phyloP scores from a whole-genome alignment of 768 basidiomycete genomes.

The Tephrocybe sp. region DNA sequence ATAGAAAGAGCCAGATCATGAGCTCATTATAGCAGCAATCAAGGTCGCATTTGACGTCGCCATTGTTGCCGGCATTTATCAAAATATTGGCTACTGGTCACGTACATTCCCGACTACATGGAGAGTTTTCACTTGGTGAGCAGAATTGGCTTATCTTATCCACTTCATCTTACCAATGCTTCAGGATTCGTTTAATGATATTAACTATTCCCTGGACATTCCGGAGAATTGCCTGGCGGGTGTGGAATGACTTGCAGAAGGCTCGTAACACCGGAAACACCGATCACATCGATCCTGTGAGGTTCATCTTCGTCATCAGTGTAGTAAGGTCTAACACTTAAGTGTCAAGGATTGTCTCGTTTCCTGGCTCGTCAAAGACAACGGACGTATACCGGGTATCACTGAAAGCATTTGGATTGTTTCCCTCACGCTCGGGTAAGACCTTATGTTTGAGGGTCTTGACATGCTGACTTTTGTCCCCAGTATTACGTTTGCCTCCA shows the following conservation, averaged over 20 bases:
- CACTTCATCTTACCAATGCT: background rate
- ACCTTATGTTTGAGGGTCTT: background rate
- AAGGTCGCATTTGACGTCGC: conserved; percentile 6
- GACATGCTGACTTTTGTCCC: background rate
- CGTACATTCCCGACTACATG: conserved; percentile 8
- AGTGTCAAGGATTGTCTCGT: conserved; percentile 5
- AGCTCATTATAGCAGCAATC: conserved; percentile 6
- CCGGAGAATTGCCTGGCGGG: conserved; percentile 4
- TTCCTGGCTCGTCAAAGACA: background rate
- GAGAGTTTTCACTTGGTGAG: conserved; percentile 8
- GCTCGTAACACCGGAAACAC: conserved; percentile 3
- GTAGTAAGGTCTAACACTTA: background rate
- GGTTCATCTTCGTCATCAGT: background rate
- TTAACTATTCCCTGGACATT: conserved; percentile 10
- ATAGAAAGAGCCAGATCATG: conserved; percentile 3
- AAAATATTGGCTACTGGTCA: conserved; percentile 10
- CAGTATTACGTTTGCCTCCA: conserved; percentile 6
- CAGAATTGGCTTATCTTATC: background rate
- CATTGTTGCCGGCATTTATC: conserved; percentile 8
- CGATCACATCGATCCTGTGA: conserved; percentile 11
- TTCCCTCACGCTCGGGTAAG: conserved; percentile 8
- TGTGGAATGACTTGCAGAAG: conserved; percentile 6
- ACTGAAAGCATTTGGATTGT: conserved; percentile 6
- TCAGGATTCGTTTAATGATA: conserved; percentile 5
- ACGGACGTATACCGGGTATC: conserved; percentile 3